Conservation (phyloP, 164 flowering plant genomes). For the Dillenia suffruticosa region DNA sequence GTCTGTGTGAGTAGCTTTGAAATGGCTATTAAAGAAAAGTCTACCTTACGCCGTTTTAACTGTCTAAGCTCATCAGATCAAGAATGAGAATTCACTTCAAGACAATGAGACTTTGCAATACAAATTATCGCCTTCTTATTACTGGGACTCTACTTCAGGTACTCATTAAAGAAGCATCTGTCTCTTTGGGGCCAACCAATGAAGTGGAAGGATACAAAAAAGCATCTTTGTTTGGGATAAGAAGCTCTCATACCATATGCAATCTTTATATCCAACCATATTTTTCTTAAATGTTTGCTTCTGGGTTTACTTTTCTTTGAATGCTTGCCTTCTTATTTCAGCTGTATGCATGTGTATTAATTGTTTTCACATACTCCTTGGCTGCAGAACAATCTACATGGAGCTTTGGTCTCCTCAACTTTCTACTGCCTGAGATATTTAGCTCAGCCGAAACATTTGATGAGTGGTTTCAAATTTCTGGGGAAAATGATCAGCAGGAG, state of each 20-base stretch:
- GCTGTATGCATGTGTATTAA: too few relatives aligned
- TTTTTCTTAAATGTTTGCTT: too few relatives aligned
- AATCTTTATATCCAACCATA: too few relatives aligned
- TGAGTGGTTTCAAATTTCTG: conserved; percentile 99
- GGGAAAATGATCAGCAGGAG: conserved; percentile 95
- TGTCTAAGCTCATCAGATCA: conserved; percentile 99
- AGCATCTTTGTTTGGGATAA: too few relatives aligned
- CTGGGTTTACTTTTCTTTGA: background rate
- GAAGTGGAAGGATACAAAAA: too few relatives aligned
- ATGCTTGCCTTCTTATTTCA: background rate
- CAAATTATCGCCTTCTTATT: conserved; percentile 92
- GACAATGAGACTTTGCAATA: conserved; percentile 88
- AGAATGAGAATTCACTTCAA: conserved; percentile 99
- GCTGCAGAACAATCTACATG: conserved; percentile 96
- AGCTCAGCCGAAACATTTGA: conserved; percentile 99
- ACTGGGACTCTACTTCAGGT: conserved; percentile 99
- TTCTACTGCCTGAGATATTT: conserved; percentile 91
- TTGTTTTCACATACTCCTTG: too few relatives aligned
- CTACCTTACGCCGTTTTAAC: conserved; percentile 83
- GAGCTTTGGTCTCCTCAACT: conserved; percentile 98
- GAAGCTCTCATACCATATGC: too few relatives aligned
- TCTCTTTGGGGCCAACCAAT: too few relatives aligned
- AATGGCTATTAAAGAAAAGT: conserved; percentile 98
- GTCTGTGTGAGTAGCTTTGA: conserved; percentile 99
- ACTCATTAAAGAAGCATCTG: background rate